Evolutionary conservation across 2,329 filamentous ascomycete genomes (phyloP), one percentile per base, ranked within the genome.

Genomic region (Aspergillus vadensis): DNA sequence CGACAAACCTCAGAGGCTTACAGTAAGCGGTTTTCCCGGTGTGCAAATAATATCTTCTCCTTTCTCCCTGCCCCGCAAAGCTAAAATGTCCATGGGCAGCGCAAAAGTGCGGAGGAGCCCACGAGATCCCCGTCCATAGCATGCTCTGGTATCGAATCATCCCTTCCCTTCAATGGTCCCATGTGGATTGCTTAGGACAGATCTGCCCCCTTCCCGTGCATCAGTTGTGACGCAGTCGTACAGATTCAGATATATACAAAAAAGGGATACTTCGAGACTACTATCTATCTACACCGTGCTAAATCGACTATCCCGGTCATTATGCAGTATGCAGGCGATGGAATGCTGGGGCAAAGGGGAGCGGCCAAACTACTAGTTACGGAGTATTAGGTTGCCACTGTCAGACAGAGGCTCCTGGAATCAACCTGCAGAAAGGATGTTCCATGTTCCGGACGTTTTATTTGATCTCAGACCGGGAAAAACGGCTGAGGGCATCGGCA

Each of bases 11-110:
- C 19, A 55, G 52, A 55, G 52, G 52, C 52, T 41, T 27, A 55
- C 52, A 32, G 43, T 30, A n/a, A 55, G 52, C 25, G 8, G 25
- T 27, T 27, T 27, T 27, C 25, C 25, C 25, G 25, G 6, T 27
- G 25, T 27, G 25, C 25, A 32, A 39, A 14, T 44, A 15, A 43
- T 12, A 21, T 32, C 15, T n/a, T 17, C n/a, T 39, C 25, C 41
- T 44, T 44, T 36, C 51, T 39, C 32, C 25, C 53, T 59, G 36
- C 58, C 58, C 58, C 58, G 58, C 58, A 59, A 59, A 59, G 39
- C 41, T 55, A 55, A 55, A 55, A 44, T n/a, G 25, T 55, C 44
- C 47, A 44, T n/a, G 25, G 25, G 25, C 47, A 50, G 47, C n/a
- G 25, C 17, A 58, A 36, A 32, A 36, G 47, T 58, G 55, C n/a